A percentile compares a stretch with the other conserved stretches of the same genome.
Conservation (phyloP, 345 rosid genomes). For the Syzygium aqueum region DNA sequence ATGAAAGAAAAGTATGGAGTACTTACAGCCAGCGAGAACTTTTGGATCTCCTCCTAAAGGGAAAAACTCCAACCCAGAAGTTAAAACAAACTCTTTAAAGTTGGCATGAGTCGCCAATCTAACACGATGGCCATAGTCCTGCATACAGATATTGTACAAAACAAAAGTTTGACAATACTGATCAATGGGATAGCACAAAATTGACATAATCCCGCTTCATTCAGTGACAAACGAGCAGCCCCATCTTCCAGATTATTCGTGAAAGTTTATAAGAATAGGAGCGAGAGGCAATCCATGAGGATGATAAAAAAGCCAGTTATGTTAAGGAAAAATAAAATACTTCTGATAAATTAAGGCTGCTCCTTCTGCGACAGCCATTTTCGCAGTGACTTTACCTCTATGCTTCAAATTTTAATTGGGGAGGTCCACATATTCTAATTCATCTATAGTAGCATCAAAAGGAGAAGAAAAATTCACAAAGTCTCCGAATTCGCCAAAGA, state of each 20-base stretch:
- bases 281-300: not conserved
- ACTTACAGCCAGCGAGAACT: conserved; percentile 95
- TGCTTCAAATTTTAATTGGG: not conserved
- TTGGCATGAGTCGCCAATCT: conserved; percentile 98
- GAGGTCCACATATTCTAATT: not conserved
- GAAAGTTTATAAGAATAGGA: not conserved
- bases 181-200: not conserved
- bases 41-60: conserved; percentile 98
- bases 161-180: not conserved
- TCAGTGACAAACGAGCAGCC: not conserved
- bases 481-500: not conserved
- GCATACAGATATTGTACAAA: conserved; percentile 19
- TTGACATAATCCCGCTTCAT: not conserved
- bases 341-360: not conserved
- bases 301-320: not conserved
- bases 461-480: not conserved
- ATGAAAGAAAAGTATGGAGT: conserved; percentile 7
- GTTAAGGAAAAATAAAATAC: not conserved
- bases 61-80: conserved; percentile 95
- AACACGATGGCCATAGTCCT: conserved; percentile 99
- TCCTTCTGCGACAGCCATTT: not conserved
- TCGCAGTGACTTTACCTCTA: not conserved
- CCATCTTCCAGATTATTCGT: not conserved
- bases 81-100: conserved; percentile 94
- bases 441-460: not conserved